Evolutionary conservation across 2,329 filamentous ascomycete species (phyloP).

Genomic region (Claviceps paspali): DNA sequence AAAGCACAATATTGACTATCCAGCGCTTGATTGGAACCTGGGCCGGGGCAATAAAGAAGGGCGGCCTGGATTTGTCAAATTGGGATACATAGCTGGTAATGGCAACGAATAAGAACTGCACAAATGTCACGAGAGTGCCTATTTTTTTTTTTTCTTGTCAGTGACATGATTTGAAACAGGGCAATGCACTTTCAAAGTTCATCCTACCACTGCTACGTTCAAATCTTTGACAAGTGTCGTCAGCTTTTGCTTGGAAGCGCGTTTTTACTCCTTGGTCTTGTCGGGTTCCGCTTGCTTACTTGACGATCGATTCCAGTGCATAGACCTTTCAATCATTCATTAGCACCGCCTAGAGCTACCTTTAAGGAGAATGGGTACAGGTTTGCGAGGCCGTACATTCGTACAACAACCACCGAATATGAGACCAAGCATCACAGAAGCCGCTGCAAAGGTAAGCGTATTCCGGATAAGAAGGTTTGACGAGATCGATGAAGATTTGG

Average conservation of each 20-base stretch:
- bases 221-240: conserved; percentile 35
- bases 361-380: neutral
- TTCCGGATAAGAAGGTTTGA: neutral
- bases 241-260: neutral
- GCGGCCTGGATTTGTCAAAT: conserved; percentile 49
- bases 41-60: conserved; percentile 61
- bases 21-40: conserved; percentile 73
- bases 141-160: conserved; percentile 5
- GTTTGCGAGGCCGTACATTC: conserved; percentile 48
- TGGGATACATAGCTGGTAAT: conserved; percentile 63
- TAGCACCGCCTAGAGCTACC: neutral
- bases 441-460: conserved; percentile 30
- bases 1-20: conserved; percentile 76
- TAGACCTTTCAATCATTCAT: conserved; percentile 55
- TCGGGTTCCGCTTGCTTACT: conserved; percentile 40
- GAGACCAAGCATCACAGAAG: conserved; percentile 55
- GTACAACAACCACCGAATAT: conserved; percentile 95
- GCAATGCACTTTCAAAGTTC: neutral
- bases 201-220: conserved; percentile 64
- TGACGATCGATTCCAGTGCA: conserved; percentile 85
- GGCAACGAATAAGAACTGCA: conserved; percentile 75
- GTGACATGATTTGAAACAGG: neutral
- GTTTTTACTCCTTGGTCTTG: neutral
- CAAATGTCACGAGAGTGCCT: conserved; percentile 79
- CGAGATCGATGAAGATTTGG: neutral